Evolutionary conservation across 164 flowering plant genomes (phyloP), one percentile per base, ranked within the genome.

Genomic region (Cinnamomum micranthum): DNA sequence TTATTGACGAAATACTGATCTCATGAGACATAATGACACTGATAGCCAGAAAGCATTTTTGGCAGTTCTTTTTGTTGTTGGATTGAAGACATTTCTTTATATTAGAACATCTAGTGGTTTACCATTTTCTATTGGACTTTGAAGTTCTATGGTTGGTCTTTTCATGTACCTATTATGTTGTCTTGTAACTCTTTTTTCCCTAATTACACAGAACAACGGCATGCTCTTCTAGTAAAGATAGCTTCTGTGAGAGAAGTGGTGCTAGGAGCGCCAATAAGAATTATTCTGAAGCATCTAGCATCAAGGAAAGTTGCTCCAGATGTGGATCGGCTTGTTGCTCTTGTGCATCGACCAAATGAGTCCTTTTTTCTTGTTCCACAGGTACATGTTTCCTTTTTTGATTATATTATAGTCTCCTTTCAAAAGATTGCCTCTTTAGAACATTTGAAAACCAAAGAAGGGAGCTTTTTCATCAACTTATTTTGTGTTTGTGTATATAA

Each of bases 221-320:
- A 94, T 24, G 84, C 86, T 76, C 80, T 94, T 71, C 77, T 96
- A 83, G 85, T 86, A 41, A 96, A 90, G 82, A 72, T 96, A 79
- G 97, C 98, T 75, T 93, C 99, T 78, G 80, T 96, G 6, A 88
- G 99, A 82, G 99, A 96, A 85, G 92, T 96, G 68, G 97, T 94
- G 35, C 79, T 92, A 50, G 99, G 99, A 77, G 99, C 99, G 31
- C 98, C 98, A 55, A 79, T 96, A 77, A 86, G 91, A 75, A 77
- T 83, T 50, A 75, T 94, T 64, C 78, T 96, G 63, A 91, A 89
- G 78, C 85, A 85, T 78, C 92, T 96, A 73, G 85, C 86, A 75
- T 85, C 89, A 62, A 92, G 84, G 81, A 86, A 87, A 71, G 87
- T 88, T 79, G 82, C 86, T 75, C 83, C 97, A 24, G 87, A 86